Evolutionary conservation across 2,329 filamentous ascomycete genomes (phyloP).

Genomic region (Chaetothyriales sp.): DNA sequence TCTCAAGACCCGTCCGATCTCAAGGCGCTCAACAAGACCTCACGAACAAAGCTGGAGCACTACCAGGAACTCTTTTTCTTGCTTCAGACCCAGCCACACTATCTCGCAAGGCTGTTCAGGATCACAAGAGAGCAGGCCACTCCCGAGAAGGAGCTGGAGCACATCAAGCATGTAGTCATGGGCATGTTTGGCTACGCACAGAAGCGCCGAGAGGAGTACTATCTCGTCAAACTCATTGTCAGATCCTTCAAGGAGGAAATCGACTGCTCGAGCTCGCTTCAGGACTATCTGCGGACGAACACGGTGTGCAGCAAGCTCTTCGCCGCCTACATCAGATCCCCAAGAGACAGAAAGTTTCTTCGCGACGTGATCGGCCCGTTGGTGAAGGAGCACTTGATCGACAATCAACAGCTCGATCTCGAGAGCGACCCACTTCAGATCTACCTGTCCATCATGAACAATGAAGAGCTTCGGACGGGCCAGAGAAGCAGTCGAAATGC

Average conservation of each 20-base stretch:
- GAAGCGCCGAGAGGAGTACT: constrained; percentile 93
- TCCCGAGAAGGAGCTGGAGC: constrained; percentile 81
- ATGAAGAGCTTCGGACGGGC: constrained; percentile 88
- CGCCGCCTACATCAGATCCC: constrained; percentile 75
- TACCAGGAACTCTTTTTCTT: constrained; percentile 98
- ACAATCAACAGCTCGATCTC: constrained; percentile 77
- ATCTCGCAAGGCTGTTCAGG: constrained; percentile 77
- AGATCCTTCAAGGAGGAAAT: constrained; percentile 77
- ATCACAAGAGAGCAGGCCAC: constrained; percentile 70
- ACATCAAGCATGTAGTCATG: constrained; percentile 89
- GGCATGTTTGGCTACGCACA: constrained; percentile 93
- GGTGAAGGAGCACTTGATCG: constrained; percentile 82
- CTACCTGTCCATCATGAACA: constrained; percentile 88
- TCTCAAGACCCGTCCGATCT: constrained; percentile 90
- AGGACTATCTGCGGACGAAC: constrained; percentile 78
- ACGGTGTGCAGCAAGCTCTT: constrained; percentile 89
- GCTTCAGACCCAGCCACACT: constrained; percentile 90
- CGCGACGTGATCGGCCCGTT: constrained; percentile 73
- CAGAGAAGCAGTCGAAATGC: constrained; percentile 65
- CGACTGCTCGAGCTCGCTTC: constrained; percentile 55
- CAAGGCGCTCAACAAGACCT: constrained; percentile 94
- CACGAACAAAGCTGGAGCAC: constrained; percentile 82
- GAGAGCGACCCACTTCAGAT: constrained; percentile 98
- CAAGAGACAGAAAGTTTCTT: constrained; percentile 82
- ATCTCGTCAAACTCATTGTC: constrained; percentile 75